phyloP scores from a whole-genome alignment of 345 rosid genomes.

The Eutrema yunnanense region DNA sequence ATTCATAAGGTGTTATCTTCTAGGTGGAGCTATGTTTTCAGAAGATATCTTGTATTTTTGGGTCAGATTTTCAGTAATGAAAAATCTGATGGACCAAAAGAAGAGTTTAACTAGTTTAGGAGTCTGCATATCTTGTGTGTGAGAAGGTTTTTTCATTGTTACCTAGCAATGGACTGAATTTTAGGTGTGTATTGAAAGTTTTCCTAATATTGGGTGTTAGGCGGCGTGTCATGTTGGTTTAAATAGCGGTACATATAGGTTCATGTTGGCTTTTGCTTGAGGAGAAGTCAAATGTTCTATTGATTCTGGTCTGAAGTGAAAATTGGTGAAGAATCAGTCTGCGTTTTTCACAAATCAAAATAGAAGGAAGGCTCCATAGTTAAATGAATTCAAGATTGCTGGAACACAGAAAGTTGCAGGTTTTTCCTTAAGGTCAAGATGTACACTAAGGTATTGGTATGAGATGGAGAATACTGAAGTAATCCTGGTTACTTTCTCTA shows the following conservation, averaged over 20 bases:
- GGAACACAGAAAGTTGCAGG: background rate
- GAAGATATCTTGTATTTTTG: background rate
- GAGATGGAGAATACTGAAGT: too few species aligned
- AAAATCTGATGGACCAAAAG: background rate
- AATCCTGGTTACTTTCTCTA: too few species aligned
- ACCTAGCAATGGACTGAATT: background rate
- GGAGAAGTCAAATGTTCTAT: background rate
- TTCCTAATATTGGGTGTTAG: conserved; percentile 7
- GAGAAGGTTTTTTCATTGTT: background rate
- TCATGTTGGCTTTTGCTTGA: background rate
- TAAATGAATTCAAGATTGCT: background rate
- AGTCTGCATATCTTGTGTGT: background rate
- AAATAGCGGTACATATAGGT: background rate
- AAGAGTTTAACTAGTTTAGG: background rate
- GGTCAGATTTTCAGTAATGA: background rate
- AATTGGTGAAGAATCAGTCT: background rate
- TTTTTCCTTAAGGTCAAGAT: too few species aligned
- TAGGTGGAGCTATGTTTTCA: background rate
- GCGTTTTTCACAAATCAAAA: background rate
- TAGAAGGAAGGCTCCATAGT: background rate
- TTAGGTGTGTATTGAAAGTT: background rate
- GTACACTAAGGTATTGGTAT: too few species aligned
- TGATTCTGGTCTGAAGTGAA: background rate
- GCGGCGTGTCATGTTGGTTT: background rate
- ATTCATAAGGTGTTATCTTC: background rate